Base-by-base conservation (phyloP, 371 early-diverging fungal species). In the Zychaea mexicana region DNA sequence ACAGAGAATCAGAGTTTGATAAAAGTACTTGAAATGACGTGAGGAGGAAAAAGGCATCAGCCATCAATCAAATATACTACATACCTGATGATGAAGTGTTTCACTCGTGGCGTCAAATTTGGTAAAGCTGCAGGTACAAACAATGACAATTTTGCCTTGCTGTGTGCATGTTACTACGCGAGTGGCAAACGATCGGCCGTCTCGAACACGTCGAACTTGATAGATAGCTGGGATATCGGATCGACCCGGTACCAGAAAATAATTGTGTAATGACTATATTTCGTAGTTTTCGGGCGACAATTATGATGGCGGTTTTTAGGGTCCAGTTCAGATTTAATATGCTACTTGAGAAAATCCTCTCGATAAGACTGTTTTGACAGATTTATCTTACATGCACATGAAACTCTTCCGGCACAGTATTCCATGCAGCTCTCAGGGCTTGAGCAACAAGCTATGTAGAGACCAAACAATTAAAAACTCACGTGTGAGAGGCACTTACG, bases 391-490 rank as follows among this genome's bases (percentile, higher is more conserved):
- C 80, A 81, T 95, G 94, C 52, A 92, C 88, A 15, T 81, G 80
- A 62, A 77, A 94, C 24, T 82, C 74, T 17, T 81, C 68, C 13
- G 83, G 74, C 2, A 96, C 94, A 0, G 95, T 94, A 55, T 86
- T 81, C 12, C 85, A 90, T 0, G 94, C 95, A 5, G 96, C 94
- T 12, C 87, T 77, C 8, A 96, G 72, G 1, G 93, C 90, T 60
- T 92, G 93, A 8, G 91, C 95, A 17, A 95, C 88, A 10, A 95
- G 70, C 82, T 81, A 56, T 5, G 52, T 10, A 26, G 28, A 30
- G n/a, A 31, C 52, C 27, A 10, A 53, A 52, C 17, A 15, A 42
- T 26, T 27, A 13, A 47, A n/a, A n/a, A n/a, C n/a, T n/a, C n/a
- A n/a, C n/a, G 38, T 33, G 7, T 42, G 32, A 9, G 47, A 30